Evolutionary conservation across 805 yeast species (phyloP).

Genomic region (Wickerhamiella vanderwaltii): DNA sequence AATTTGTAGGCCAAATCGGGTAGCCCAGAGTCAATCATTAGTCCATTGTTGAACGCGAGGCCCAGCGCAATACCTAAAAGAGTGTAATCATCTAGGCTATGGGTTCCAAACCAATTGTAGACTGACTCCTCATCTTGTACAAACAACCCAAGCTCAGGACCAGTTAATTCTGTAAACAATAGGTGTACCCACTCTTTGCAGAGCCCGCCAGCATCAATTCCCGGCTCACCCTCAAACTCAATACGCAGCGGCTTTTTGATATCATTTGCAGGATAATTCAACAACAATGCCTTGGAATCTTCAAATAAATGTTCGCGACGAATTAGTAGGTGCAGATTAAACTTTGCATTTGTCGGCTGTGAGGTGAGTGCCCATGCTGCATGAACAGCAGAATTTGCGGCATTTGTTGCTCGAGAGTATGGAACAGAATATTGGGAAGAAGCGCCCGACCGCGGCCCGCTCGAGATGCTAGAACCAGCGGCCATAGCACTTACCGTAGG

Average conservation of each 20-base stretch:
- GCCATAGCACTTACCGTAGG: background rate
- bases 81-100: slow-evolving; percentile 35
- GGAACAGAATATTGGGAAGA: background rate
- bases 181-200: slow-evolving; percentile 87
- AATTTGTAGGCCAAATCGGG: slow-evolving; percentile 71
- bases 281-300: slow-evolving; percentile 52
- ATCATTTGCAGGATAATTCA: slow-evolving; percentile 34
- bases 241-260: slow-evolving; percentile 64
- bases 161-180: slow-evolving; percentile 56
- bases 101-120: slow-evolving; percentile 53
- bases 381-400: slow-evolving; percentile 7
- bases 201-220: slow-evolving; percentile 91
- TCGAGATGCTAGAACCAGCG: background rate
- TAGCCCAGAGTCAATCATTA: slow-evolving; percentile 66
- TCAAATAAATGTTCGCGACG: slow-evolving; percentile 53
- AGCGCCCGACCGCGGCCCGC: no score
- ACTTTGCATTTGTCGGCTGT: background rate
- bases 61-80: slow-evolving; percentile 81
- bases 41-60: slow-evolving; percentile 80
- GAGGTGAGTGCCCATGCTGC: slow-evolving; percentile 11
- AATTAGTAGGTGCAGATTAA: slow-evolving; percentile 37
- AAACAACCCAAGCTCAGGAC: slow-evolving; percentile 57
- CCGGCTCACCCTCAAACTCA: slow-evolving; percentile 79
- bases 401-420: slow-evolving; percentile 4
- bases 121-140: slow-evolving; percentile 54